phyloP scores from a whole-genome alignment of 257 asterid genomes.

The Perilla frutescens region DNA sequence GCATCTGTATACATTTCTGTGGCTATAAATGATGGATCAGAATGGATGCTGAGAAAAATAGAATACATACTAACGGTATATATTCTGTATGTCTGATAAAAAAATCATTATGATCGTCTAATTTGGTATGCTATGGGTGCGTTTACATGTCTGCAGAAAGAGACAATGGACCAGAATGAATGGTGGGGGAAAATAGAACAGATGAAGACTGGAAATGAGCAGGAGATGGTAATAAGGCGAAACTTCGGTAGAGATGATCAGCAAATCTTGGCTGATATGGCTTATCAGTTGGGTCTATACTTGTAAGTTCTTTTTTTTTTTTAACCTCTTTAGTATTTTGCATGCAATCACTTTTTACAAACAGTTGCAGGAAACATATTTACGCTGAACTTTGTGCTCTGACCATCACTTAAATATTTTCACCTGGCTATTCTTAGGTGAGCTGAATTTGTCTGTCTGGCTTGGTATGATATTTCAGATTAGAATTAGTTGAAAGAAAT shows the following conservation, averaged over 20 bases:
- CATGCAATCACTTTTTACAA: slow-evolving; percentile 1
- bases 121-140: slow-evolving; percentile 10
- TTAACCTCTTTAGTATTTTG: not conserved
- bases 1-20: slow-evolving; percentile 17
- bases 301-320: slow-evolving; percentile 63
- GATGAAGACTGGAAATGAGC: slow-evolving; percentile 80
- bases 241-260: slow-evolving; percentile 82
- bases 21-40: not conserved
- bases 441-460: not conserved
- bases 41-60: not conserved
- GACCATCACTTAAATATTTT: slow-evolving; percentile 4
- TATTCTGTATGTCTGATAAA: not conserved
- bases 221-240: slow-evolving; percentile 81
- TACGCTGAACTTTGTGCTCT: not conserved
- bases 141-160: slow-evolving; percentile 57
- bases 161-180: slow-evolving; percentile 80
- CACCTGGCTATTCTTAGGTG: slow-evolving; percentile 15
- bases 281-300: slow-evolving; percentile 80
- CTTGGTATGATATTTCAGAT: not conserved
- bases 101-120: slow-evolving; percentile 11
- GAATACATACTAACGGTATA: not conserved
- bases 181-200: slow-evolving; percentile 91
- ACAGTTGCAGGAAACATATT: slow-evolving; percentile 3
- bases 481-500: slow-evolving; percentile 10
- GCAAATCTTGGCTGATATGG: slow-evolving; percentile 78